A percentile compares a stretch with the other conserved stretches of the same genome.
Evolutionary conservation across 495 filamentous ascomycete species (phyloP).

Genomic region (Parachaetomium inaequale): DNA sequence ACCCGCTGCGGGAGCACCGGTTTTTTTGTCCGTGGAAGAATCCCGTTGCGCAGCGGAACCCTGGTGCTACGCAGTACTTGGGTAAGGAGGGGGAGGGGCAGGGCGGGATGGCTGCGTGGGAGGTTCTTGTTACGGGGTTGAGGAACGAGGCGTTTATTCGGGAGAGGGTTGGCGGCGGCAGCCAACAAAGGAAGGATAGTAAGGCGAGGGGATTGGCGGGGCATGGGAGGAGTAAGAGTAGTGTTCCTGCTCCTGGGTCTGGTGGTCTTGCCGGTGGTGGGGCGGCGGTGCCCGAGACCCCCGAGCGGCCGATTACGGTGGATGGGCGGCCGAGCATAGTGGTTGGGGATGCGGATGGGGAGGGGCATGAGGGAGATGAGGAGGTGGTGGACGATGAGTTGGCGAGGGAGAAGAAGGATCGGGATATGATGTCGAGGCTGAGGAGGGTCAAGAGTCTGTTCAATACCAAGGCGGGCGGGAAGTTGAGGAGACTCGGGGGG

Average conservation of each 20-base stretch:
- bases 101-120: constrained; percentile 40
- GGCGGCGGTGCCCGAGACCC: constrained; percentile 14
- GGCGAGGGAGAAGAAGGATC: constrained; percentile 50
- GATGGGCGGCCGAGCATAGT: constrained; percentile 14
- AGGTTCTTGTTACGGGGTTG: constrained; percentile 42
- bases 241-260: constrained; percentile 9
- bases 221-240: constrained; percentile 29
- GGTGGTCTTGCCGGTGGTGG: background rate
- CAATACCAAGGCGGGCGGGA: constrained; percentile 49
- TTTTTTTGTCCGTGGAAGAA: constrained; percentile 82
- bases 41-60: constrained; percentile 52
- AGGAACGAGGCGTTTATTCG: constrained; percentile 46
- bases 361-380: background rate
- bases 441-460: constrained; percentile 56
- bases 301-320: constrained; percentile 22
- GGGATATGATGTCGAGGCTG: constrained; percentile 52
- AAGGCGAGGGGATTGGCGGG: background rate
- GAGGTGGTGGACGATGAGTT: constrained; percentile 40
- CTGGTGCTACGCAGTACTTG: constrained; percentile 27
- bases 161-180: background rate
- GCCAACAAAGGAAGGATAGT: background rate
- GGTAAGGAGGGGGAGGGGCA: background rate
- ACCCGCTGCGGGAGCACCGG: constrained; percentile 65
- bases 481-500: constrained; percentile 33
- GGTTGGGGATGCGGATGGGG: background rate